Percentiles rank a stretch among this genome's conserved stretches.
phyloP scores from a whole-genome alignment of 257 asterid genomes.

The Primulina eburnea region DNA sequence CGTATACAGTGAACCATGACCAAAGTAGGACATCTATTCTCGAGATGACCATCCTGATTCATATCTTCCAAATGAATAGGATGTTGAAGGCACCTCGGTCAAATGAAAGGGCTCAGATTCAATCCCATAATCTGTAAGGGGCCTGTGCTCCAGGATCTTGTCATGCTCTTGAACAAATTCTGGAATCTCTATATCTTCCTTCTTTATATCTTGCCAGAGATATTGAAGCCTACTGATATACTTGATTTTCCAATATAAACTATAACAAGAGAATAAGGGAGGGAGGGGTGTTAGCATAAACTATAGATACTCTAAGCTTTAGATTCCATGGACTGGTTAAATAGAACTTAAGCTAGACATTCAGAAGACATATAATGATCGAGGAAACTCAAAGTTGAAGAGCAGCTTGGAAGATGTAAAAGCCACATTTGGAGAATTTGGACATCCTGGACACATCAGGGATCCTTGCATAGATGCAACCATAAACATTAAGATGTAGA shows the following conservation, averaged over 20 bases:
- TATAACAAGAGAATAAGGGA: conserved; percentile 19
- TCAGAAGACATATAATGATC: not conserved
- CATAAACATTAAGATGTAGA: not conserved
- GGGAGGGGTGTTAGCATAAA: not conserved
- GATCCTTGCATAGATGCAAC: not conserved
- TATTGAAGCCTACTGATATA: conserved; percentile 87
- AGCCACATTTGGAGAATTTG: not conserved
- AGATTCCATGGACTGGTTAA: not conserved
- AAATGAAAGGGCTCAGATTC: conserved; percentile 80
- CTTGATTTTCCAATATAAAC: conserved; percentile 90
- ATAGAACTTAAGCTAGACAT: not conserved
- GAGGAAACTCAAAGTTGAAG: not conserved
- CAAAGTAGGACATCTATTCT: conserved; percentile 47
- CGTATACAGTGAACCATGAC: conserved; percentile 15
- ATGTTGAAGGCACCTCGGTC: conserved; percentile 55
- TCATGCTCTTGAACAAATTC: conserved; percentile 81
- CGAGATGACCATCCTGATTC: conserved; percentile 63
- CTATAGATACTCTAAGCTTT: not conserved
- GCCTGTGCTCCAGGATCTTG: conserved; percentile 75
- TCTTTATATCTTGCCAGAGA: conserved; percentile 88
- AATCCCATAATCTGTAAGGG: conserved; percentile 87
- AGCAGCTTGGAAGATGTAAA: not conserved
- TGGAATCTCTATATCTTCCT: conserved; percentile 75
- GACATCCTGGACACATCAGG: not conserved
- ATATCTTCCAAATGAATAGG: conserved; percentile 58